phyloP scores from a whole-genome alignment of 768 basidiomycete genomes.

The Suillus americanus region DNA sequence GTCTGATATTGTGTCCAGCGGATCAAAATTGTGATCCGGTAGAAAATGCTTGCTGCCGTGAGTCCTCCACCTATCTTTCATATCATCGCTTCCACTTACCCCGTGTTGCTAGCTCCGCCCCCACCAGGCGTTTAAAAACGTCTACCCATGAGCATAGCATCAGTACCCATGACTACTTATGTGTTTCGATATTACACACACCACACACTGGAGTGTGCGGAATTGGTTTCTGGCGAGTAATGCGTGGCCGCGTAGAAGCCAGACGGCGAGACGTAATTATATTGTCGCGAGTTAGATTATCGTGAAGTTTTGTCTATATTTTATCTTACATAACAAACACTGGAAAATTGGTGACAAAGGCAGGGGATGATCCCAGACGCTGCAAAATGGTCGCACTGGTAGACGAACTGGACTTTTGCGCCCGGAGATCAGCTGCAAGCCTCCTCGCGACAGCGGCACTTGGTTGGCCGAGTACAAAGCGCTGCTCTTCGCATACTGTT shows the following conservation, averaged over 20 bases:
- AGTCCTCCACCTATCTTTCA: constrained; percentile 31
- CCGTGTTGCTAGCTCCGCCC: constrained; percentile 42
- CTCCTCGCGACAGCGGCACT: constrained; percentile 64
- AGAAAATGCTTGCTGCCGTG: constrained; percentile 81
- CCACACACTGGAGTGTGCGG: background rate
- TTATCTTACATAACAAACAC: constrained; percentile 51
- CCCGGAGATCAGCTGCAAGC: constrained; percentile 61
- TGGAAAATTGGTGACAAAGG: constrained; percentile 75
- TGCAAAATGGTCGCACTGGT: constrained; percentile 58
- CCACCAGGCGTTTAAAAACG: constrained; percentile 41
- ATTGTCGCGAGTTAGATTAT: background rate
- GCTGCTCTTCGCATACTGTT: constrained; percentile 49
- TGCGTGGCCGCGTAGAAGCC: background rate
- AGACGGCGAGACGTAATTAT: background rate
- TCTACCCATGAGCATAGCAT: constrained; percentile 31
- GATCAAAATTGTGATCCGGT: constrained; percentile 65
- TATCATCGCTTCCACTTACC: constrained; percentile 5
- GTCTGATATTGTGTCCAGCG: constrained; percentile 70
- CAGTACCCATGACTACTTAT: constrained; percentile 15
- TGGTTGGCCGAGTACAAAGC: constrained; percentile 56
- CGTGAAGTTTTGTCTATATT: background rate
- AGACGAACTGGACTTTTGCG: constrained; percentile 44
- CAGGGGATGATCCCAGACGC: constrained; percentile 56
- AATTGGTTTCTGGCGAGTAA: background rate
- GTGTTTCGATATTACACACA: background rate